phyloP scores from a whole-genome alignment of 768 basidiomycete species.

The Brasilioporus rufonigricans region DNA sequence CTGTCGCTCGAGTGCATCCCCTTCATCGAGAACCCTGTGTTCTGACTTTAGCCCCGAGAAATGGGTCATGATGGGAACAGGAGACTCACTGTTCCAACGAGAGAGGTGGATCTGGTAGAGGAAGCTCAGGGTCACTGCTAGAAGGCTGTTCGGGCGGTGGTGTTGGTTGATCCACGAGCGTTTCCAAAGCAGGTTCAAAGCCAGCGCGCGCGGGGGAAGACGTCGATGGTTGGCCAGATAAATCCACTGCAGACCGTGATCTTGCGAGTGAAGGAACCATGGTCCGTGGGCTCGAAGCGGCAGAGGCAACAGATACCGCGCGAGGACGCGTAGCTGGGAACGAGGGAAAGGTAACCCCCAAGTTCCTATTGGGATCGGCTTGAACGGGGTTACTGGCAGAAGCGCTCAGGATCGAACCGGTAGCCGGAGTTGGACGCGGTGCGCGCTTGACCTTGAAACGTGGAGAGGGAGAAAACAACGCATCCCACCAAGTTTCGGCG shows the following conservation, averaged over 20 bases:
- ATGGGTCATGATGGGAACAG: not conserved
- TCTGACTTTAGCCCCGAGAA: not conserved
- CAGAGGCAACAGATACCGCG: slow-evolving; percentile 12
- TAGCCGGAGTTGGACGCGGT: slow-evolving; percentile 11
- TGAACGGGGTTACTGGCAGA: slow-evolving; percentile 47
- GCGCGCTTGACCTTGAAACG: slow-evolving; percentile 54
- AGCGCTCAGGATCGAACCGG: slow-evolving; percentile 41
- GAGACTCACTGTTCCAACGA: slow-evolving; percentile 47
- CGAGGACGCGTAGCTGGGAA: slow-evolving; percentile 19
- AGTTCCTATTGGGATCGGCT: not conserved
- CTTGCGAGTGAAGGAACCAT: slow-evolving; percentile 7
- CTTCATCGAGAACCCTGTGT: slow-evolving; percentile 65
- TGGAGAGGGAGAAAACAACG: slow-evolving; percentile 72
- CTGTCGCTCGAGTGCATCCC: slow-evolving; percentile 56
- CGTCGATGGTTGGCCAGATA: slow-evolving; percentile 7
- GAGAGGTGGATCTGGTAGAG: slow-evolving; percentile 55
- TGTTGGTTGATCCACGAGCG: slow-evolving; percentile 13
- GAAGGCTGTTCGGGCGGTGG: slow-evolving; percentile 1
- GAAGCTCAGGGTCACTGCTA: slow-evolving; percentile 46
- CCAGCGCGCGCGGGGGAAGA: slow-evolving; percentile 1
- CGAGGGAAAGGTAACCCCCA: slow-evolving; percentile 10
- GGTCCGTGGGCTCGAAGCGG: not conserved
- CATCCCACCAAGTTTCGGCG: slow-evolving; percentile 82
- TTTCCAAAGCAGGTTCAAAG: slow-evolving; percentile 22
- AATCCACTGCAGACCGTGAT: slow-evolving; percentile 24